Base-by-base conservation (phyloP, 176 grass and related monocot species). In the Musa acuminata region DNA sequence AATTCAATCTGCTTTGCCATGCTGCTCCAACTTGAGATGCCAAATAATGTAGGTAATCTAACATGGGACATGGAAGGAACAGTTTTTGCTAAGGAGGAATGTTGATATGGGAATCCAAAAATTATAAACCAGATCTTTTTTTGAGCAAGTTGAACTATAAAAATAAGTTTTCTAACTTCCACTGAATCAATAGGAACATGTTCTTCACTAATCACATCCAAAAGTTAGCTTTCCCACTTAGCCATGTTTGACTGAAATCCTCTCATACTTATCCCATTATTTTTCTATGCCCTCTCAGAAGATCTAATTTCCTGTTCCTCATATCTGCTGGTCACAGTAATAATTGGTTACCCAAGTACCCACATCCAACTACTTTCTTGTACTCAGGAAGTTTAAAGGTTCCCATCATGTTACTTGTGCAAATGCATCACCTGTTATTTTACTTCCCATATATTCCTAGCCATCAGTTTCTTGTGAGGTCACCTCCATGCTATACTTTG, bases 391-490 rank as follows among this genome's bases (percentile, higher is more conserved):
- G 20, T 67, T 25, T 27, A 26, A 1, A 67, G 20, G 65, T 13
- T 67, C 65, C 65, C 14, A 23, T 68, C 48, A 14, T 68, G 65
- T 11, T 43, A 11, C 11, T 35, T 48, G 26, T 35, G 24, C 27
- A 68, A 35, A 26, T 11, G 27, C 24, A 43, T 35, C 13, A 68
- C 25, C 22, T 67, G 13, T 43, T 67, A 67, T 43, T 13, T 67
- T 67, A 24, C 19, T 22, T 22, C 22, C 22, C 22, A 22, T 22
- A 22, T 22, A 22, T 22, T 22, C 22, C 22, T 22, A 22, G 29
- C 64, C 64, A 67, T 67, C 64, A 67, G 64, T 67, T 35, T 35
- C 23, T 67, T 67, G 14, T 67, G 64, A 35, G 9, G 27, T 16
- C 24, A 67, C 7, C 22, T 66, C 20, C 6, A 27, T 66, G 21